A percentile compares a stretch with the other conserved stretches of the same genome.
These are phyloP conservation scores for Hemerocallis citrina DNA, from an alignment of 106 monocot genomes.

Conservation along the genomic window DNA sequence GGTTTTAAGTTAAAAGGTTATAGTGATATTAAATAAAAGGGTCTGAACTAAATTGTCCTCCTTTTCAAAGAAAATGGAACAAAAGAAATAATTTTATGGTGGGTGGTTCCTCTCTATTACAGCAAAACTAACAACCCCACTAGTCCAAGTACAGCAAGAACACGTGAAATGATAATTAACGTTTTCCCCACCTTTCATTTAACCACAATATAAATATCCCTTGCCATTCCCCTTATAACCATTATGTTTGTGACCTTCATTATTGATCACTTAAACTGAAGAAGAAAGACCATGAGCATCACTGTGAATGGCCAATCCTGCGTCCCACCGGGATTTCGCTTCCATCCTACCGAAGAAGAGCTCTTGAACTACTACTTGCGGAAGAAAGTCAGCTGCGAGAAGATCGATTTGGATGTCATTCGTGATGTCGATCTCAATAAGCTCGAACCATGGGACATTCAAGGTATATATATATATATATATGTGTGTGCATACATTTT, in stretches of 20 bases:
- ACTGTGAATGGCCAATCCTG: constrained; percentile 75
- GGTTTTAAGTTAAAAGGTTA: no score
- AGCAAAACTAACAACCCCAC: constrained; percentile 43
- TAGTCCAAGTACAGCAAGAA: constrained; percentile 13
- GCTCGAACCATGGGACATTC: constrained; percentile 98
- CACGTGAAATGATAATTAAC: constrained; percentile 11
- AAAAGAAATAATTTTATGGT: constrained; percentile 6
- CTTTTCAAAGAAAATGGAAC: no score
- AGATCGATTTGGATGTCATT: constrained; percentile 86
- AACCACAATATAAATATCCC: constrained; percentile 1
- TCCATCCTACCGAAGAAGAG: constrained; percentile 96
- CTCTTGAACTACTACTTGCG: constrained; percentile 82
- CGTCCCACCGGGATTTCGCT: constrained; percentile 89
- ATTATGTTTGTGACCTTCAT: neutral
- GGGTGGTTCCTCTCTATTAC: constrained; percentile 33
- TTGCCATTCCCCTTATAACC: neutral
- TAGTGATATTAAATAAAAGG: no score
- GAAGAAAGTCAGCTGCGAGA: constrained; percentile 75
- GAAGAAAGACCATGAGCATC: constrained; percentile 55
- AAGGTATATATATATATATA: constrained; percentile 33
- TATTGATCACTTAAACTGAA: neutral
- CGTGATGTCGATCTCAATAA: constrained; percentile 91
- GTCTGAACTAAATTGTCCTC: no score
- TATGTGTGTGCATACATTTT: no score
- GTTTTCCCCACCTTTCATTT: neutral